Evolutionary conservation across 2,329 filamentous ascomycete species (phyloP).

Genomic region (Tolypocladium inflatum): DNA sequence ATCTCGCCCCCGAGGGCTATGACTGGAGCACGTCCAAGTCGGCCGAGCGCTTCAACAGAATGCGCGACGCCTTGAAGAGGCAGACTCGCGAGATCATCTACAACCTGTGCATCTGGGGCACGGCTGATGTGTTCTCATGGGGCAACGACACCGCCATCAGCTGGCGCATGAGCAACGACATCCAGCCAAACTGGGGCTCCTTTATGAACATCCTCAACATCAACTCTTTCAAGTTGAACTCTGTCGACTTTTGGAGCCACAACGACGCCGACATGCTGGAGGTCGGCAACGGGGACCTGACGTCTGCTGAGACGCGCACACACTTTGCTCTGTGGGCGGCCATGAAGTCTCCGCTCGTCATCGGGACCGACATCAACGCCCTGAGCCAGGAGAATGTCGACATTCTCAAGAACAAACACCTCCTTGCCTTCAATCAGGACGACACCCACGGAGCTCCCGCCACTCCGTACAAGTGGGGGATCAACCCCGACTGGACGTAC

Average conservation of each 20-base stretch:
- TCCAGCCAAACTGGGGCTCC: slow-evolving; percentile 24
- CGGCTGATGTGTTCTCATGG: slow-evolving; percentile 39
- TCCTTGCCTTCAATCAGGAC: slow-evolving; percentile 37
- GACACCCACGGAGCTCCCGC: slow-evolving; percentile 28
- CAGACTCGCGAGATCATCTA: slow-evolving; percentile 38
- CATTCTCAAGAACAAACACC: slow-evolving; percentile 30
- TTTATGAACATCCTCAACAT: slow-evolving; percentile 34
- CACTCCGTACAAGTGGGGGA: slow-evolving; percentile 36
- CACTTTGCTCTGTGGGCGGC: slow-evolving; percentile 43
- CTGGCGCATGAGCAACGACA: slow-evolving; percentile 35
- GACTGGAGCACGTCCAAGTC: slow-evolving; percentile 16
- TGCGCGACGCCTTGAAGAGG: slow-evolving; percentile 40
- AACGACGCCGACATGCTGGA: slow-evolving; percentile 43
- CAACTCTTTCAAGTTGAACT: slow-evolving; percentile 34
- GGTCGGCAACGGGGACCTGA: slow-evolving; percentile 36
- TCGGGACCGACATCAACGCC: slow-evolving; percentile 30
- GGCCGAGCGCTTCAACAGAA: slow-evolving; percentile 33
- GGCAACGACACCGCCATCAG: slow-evolving; percentile 37
- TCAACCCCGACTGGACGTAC: slow-evolving; percentile 38
- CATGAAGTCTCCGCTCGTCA: slow-evolving; percentile 40
- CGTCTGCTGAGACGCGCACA: slow-evolving; percentile 32
- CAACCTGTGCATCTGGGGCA: slow-evolving; percentile 44
- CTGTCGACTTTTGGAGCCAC: slow-evolving; percentile 37
- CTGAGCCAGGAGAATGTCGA: slow-evolving; percentile 25
- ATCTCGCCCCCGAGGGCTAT: slow-evolving; percentile 9